Base-by-base conservation (phyloP, 495 filamentous ascomycete genomes). In the Penicillium maclennaniae region DNA sequence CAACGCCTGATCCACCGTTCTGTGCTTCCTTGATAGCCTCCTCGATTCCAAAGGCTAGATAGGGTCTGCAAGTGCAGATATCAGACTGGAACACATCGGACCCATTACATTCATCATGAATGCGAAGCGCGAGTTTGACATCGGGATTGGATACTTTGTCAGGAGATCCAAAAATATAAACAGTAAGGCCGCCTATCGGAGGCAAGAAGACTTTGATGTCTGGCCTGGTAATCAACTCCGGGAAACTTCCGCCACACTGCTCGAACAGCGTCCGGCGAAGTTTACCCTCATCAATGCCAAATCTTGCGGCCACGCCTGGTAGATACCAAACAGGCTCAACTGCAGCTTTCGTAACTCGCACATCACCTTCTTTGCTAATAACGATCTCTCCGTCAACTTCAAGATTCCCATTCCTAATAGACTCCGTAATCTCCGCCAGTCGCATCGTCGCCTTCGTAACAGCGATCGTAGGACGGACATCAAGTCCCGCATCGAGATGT, bases 81-180 rank as follows among this genome's bases (percentile, higher is more conserved):
- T 98, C 92, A 39, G 90, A 95, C 53, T 95, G 91, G 70, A 98
- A 98, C 52, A 98, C 92, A 78, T 98, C 92, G 69, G 87, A 91
- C 50, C 92, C 92, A 69, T 97, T 97, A 75, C 92, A 91, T 73
- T 96, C 92, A 69, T 97, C 92, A 70, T 97, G 92, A 43, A 97
- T 87, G 46, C 92, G 89, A 53, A 97, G 79, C 25, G 92, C 87
- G 41, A 97, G 79, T 53, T 81, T 83, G 45, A 88, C 89, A 41
- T 86, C 89, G 39, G 88, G 83, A 63, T 97, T 87, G 17, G 91
- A 86, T 81, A 97, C 91, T 59, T 89, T 92, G 38, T 89, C 87
- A 7, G 89, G 89, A 56, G 96, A 91, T 17, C 92, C 92, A 68
- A 97, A 97, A 73, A 88, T 91, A 73, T 97, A 97, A 25, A 97